Evolutionary conservation across 177 flowering plant genomes (phyloP).

Genomic region (Vitis hybrid): DNA sequence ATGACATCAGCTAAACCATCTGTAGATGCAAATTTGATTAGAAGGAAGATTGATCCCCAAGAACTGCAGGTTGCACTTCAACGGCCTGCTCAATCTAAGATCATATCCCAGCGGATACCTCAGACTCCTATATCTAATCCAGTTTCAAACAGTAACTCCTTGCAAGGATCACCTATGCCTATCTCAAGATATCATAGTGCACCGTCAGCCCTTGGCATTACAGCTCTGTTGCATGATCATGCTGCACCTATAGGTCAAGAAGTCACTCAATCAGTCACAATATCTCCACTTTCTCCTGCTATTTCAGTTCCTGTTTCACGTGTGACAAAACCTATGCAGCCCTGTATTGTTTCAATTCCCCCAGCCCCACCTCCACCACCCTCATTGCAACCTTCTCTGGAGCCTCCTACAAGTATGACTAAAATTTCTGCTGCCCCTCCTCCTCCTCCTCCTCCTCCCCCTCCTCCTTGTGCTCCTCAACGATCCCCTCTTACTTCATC

Average conservation of each 20-base stretch:
- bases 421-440: conserved; percentile 15
- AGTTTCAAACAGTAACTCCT: conserved; percentile 44
- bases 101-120: conserved; percentile 47
- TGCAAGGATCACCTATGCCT: conserved; percentile 61
- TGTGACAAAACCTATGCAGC: conserved; percentile 11
- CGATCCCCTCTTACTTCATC: conserved; percentile 9
- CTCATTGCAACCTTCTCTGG: conserved; percentile 12
- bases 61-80: conserved; percentile 47
- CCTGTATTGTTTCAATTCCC: conserved; percentile 3
- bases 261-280: conserved; percentile 14
- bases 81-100: conserved; percentile 50
- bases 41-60: conserved; percentile 35
- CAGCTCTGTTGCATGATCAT: conserved; percentile 72
- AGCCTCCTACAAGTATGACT: conserved; percentile 3
- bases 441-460: conserved; percentile 15
- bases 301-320: conserved; percentile 20
- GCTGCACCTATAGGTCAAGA: conserved; percentile 23
- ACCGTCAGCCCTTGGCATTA: conserved; percentile 76
- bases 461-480: conserved; percentile 3
- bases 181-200: conserved; percentile 70
- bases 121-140: conserved; percentile 45
- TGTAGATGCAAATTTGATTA: conserved; percentile 15
- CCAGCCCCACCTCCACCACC: conserved; percentile 16
- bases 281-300: conserved; percentile 18
- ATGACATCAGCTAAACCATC: conserved; percentile 22